Conservation (phyloP, 225 moss, liverwort and hornwort species). For the Bryoerythrophyllum caledonicum region DNA sequence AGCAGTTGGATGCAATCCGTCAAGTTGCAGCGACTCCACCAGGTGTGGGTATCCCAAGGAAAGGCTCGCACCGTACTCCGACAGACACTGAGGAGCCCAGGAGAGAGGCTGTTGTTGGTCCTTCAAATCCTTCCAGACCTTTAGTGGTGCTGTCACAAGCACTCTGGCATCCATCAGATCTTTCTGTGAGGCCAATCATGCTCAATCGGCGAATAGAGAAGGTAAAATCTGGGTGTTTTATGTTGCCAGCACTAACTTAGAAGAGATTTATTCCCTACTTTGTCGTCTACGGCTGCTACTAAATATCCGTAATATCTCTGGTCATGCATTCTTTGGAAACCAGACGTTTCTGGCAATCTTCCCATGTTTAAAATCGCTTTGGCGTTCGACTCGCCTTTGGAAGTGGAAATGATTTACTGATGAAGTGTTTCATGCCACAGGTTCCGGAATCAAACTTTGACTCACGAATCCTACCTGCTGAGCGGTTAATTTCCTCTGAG, state of each 20-base stretch:
- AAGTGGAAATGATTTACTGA: neutral
- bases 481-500: slow-evolving; percentile 50
- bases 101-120: slow-evolving; percentile 21
- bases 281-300: neutral
- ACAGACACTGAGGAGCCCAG: slow-evolving; percentile 36
- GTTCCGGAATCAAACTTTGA: slow-evolving; percentile 58
- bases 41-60: slow-evolving; percentile 69
- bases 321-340: neutral
- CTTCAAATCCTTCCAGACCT: slow-evolving; percentile 44
- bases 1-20: slow-evolving; percentile 40
- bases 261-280: too few species aligned
- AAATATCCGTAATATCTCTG: neutral
- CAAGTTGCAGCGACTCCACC: slow-evolving; percentile 76
- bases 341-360: neutral
- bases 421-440: slow-evolving; percentile 15
- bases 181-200: slow-evolving; percentile 79
- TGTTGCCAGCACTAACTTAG: neutral
- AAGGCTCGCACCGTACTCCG: slow-evolving; percentile 48
- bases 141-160: slow-evolving; percentile 65
- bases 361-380: neutral
- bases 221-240: slow-evolving; percentile 13
- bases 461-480: slow-evolving; percentile 59
- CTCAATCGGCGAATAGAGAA: slow-evolving; percentile 63
- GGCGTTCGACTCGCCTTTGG: neutral
- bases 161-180: slow-evolving; percentile 81